Percentiles rank a stretch among this genome's conserved stretches.
phyloP scores from a whole-genome alignment of 306 rosid genomes.

The Quercus dentata region DNA sequence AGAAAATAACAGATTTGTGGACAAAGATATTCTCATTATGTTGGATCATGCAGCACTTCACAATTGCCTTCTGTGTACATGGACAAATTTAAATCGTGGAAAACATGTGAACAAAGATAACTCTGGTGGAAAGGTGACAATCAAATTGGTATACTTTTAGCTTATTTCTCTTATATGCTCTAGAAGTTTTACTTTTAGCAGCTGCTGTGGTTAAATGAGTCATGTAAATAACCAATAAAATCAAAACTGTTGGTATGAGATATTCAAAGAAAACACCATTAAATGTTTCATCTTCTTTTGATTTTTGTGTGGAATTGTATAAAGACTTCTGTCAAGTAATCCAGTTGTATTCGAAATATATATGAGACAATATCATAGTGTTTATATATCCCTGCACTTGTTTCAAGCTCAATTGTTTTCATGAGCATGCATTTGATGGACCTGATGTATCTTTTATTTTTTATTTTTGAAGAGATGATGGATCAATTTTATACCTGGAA shows the following conservation, averaged over 20 bases:
- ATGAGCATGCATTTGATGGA: neutral
- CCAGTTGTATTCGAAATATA: neutral
- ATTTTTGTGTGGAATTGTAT: neutral
- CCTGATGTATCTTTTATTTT: neutral
- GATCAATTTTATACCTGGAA: neutral
- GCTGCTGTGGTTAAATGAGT: too few relatives aligned
- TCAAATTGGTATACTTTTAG: slow-evolving; percentile 7
- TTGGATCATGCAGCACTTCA: slow-evolving; percentile 32
- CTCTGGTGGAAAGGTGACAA: slow-evolving; percentile 12
- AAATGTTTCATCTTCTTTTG: too few relatives aligned
- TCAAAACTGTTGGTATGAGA: neutral
- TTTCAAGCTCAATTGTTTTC: neutral
- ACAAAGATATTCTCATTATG: neutral
- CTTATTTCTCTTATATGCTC: slow-evolving; percentile 6
- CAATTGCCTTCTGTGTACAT: slow-evolving; percentile 10
- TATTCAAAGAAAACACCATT: neutral
- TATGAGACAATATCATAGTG: neutral
- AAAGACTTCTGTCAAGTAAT: neutral
- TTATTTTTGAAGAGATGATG: neutral
- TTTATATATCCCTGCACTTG: neutral
- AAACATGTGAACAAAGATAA: slow-evolving; percentile 13
- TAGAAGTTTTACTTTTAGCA: neutral
- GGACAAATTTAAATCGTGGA: slow-evolving; percentile 15
- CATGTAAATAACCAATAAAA: neutral
- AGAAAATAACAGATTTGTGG: slow-evolving; percentile 24